phyloP scores from a whole-genome alignment of 2,329 filamentous ascomycete species.

The Calonectria montana region DNA sequence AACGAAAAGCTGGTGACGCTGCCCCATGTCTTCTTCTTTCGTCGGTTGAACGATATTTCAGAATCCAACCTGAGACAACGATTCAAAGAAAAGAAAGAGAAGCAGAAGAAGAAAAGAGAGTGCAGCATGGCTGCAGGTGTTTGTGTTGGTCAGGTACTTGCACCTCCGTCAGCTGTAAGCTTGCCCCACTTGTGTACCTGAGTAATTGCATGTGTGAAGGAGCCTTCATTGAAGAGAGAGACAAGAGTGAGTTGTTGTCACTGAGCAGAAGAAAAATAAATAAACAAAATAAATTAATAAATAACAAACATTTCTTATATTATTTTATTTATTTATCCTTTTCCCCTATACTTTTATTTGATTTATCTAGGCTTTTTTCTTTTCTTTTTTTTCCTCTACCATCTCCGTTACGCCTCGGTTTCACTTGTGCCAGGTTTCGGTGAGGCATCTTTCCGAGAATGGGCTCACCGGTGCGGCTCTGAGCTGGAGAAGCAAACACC shows the following conservation, averaged over 20 bases:
- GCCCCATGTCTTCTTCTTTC: conserved; percentile 21
- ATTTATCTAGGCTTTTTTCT: neutral
- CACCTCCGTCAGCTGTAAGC: neutral
- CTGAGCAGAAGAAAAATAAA: too few species aligned
- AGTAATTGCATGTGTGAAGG: neutral
- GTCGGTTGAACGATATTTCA: too few species aligned
- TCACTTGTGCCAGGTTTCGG: neutral
- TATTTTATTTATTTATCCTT: neutral
- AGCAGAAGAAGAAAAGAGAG: neutral
- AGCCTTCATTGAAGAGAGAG: too few species aligned
- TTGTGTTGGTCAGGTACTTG: neutral
- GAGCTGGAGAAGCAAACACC: neutral
- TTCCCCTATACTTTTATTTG: neutral
- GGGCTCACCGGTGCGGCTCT: neutral
- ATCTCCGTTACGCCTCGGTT: neutral
- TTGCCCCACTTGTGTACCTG: neutral
- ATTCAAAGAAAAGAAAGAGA: neutral
- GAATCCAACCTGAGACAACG: neutral
- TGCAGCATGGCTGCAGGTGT: neutral
- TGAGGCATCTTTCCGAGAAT: neutral
- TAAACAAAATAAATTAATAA: neutral
- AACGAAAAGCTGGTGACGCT: conserved; percentile 31
- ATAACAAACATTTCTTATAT: neutral
- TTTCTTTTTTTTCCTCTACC: too few species aligned
- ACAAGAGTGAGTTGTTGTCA: too few species aligned